phyloP scores from a whole-genome alignment of 495 filamentous ascomycete genomes.

The Penicillium angulare region DNA sequence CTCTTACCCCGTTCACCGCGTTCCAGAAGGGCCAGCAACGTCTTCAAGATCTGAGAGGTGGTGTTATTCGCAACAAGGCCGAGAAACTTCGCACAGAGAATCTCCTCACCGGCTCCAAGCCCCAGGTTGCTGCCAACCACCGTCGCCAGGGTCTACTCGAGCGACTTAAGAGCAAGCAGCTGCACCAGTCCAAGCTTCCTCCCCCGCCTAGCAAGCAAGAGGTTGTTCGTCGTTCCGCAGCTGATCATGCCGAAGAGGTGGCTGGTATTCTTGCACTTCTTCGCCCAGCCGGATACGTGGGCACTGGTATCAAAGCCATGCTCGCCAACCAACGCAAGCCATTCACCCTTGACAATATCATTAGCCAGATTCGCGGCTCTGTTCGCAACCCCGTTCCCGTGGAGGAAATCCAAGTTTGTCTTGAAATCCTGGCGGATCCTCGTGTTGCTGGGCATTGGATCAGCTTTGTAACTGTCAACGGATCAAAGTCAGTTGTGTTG shows the following conservation, averaged over 20 bases:
- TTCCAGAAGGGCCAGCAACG: conserved; percentile 48
- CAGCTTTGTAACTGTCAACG: conserved; percentile 40
- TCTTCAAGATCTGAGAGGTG: conserved; percentile 44
- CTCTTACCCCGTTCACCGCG: conserved; percentile 39
- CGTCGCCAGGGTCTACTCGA: conserved; percentile 43
- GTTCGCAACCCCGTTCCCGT: conserved; percentile 38
- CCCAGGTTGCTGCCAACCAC: conserved; percentile 29
- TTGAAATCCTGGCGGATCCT: conserved; percentile 42
- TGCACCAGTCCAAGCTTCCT: conserved; percentile 43
- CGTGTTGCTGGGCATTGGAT: conserved; percentile 47
- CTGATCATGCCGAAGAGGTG: conserved; percentile 43
- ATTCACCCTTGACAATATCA: conserved; percentile 37
- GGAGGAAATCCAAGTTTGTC: conserved; percentile 40
- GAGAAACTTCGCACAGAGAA: conserved; percentile 30
- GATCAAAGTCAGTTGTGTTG: conserved; percentile 43
- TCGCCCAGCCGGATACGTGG: conserved; percentile 35
- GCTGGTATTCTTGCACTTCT: conserved; percentile 38
- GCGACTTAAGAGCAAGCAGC: conserved; percentile 45
- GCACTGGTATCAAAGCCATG: conserved; percentile 33
- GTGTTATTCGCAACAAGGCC: conserved; percentile 41
- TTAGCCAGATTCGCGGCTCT: conserved; percentile 41
- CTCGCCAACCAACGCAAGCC: conserved; percentile 38
- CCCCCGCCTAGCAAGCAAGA: conserved; percentile 44
- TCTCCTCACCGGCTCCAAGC: conserved; percentile 15
- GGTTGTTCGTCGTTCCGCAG: conserved; percentile 36